A percentile compares a stretch with the other conserved stretches of the same genome.
phyloP scores from a whole-genome alignment of 768 basidiomycete species.

The Trametes elegans region DNA sequence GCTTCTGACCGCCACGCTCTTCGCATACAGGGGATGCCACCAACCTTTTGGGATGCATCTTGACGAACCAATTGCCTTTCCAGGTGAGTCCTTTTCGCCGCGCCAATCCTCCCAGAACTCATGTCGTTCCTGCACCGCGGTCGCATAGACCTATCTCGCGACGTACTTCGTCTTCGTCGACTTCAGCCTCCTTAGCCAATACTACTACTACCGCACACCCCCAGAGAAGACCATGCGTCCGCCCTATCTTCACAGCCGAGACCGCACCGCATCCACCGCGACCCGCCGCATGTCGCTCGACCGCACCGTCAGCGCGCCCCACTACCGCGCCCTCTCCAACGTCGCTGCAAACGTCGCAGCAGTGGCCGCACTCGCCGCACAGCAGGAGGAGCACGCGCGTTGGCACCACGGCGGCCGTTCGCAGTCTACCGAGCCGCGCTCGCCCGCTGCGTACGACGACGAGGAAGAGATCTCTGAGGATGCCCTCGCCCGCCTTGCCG shows the following conservation, averaged over 20 bases:
- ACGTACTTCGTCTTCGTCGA: slow-evolving; percentile 89
- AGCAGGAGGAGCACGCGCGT: slow-evolving; percentile 47
- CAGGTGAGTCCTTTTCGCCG: slow-evolving; percentile 82
- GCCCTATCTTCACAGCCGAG: slow-evolving; percentile 16
- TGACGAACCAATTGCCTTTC: slow-evolving; percentile 93
- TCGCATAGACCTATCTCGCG: slow-evolving; percentile 78
- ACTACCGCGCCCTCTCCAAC: slow-evolving; percentile 66
- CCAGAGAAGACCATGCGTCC: slow-evolving; percentile 16
- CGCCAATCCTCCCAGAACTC: no score
- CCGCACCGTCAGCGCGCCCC: slow-evolving; percentile 47
- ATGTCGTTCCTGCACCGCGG: not conserved
- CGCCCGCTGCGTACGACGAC: slow-evolving; percentile 33
- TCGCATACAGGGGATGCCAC: slow-evolving; percentile 74
- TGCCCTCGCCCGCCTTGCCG: slow-evolving; percentile 55
- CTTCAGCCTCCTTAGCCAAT: slow-evolving; percentile 71
- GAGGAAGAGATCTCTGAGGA: slow-evolving; percentile 50
- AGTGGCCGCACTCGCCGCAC: slow-evolving; percentile 66
- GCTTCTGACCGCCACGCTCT: not conserved
- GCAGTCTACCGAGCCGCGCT: slow-evolving; percentile 9
- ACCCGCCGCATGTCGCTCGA: slow-evolving; percentile 51
- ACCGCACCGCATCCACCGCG: slow-evolving; percentile 15
- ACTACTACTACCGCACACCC: slow-evolving; percentile 63
- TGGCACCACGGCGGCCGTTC: slow-evolving; percentile 31
- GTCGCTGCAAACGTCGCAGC: slow-evolving; percentile 73
- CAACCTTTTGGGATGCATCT: slow-evolving; percentile 86